These are phyloP conservation scores for Anisodus acutangulus DNA, from an alignment of 257 asterid genomes.

Conservation along the genomic window DNA sequence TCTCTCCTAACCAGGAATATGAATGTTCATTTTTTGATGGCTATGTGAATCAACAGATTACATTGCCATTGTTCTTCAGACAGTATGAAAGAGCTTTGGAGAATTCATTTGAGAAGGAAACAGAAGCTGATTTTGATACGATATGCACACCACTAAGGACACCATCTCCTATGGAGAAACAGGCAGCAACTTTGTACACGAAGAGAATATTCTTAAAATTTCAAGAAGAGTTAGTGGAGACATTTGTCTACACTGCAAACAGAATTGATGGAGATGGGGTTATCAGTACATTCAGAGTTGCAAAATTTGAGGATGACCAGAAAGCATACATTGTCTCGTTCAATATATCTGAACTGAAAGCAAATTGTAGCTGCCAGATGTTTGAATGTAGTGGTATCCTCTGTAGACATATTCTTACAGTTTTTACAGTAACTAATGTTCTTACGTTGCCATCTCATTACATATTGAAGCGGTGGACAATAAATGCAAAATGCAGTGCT, in stretches of 20 bases:
- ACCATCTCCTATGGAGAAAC: conserved; percentile 96
- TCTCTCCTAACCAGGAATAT: conserved; percentile 54
- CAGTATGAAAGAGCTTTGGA: conserved; percentile 91
- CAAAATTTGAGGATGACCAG: conserved; percentile 79
- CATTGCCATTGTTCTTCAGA: conserved; percentile 86
- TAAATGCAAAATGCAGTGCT: conserved; percentile 65
- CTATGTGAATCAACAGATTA: conserved; percentile 79
- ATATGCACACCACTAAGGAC: conserved; percentile 71
- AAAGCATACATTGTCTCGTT: conserved; percentile 70
- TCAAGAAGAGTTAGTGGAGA: conserved; percentile 93
- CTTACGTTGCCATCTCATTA: conserved; percentile 83
- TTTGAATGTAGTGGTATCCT: conserved; percentile 84
- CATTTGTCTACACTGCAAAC: conserved; percentile 92
- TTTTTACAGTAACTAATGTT: conserved; percentile 91
- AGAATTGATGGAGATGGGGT: conserved; percentile 72
- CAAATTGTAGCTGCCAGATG: conserved; percentile 88
- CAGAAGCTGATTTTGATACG: conserved; percentile 83
- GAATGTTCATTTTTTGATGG: conserved; percentile 84
- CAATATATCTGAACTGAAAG: conserved; percentile 67
- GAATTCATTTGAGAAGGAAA: conserved; percentile 74
- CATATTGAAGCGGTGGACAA: conserved; percentile 92
- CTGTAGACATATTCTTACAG: conserved; percentile 90
- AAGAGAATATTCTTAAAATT: conserved; percentile 74
- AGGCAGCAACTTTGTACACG: conserved; percentile 77
- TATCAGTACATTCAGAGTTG: conserved; percentile 79